A percentile compares a stretch with the other conserved stretches of the same genome.
These are phyloP conservation scores for Alternaria sp. DNA, from an alignment of 2,329 filamentous ascomycete species.

Conservation along the genomic window DNA sequence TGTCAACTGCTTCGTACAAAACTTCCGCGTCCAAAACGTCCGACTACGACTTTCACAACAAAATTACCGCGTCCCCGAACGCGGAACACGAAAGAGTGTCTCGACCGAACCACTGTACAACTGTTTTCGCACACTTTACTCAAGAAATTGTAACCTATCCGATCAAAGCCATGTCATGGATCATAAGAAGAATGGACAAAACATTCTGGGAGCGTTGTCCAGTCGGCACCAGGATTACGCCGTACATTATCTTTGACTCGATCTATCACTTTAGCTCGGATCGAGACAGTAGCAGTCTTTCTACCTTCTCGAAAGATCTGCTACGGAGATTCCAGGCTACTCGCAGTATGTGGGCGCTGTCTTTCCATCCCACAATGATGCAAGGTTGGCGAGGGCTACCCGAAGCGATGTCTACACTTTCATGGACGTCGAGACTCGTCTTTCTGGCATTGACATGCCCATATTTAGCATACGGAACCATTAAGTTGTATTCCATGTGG, in stretches of 20 bases:
- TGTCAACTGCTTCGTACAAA: no score
- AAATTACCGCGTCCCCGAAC: no score
- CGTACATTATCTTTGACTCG: neutral
- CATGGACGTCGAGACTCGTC: neutral
- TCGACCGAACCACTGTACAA: no score
- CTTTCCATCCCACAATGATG: neutral
- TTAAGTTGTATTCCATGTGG: neutral
- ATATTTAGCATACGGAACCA: neutral
- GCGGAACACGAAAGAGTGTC: no score
- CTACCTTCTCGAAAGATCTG: neutral
- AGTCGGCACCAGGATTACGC: no score
- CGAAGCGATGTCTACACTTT: neutral
- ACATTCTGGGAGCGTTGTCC: no score
- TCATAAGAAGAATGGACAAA: no score
- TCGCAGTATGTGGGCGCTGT: neutral
- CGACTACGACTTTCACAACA: no score
- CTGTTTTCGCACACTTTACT: no score
- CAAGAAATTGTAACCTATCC: no score
- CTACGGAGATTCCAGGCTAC: neutral
- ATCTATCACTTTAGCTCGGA: neutral
- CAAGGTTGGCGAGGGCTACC: neutral
- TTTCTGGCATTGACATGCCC: neutral
- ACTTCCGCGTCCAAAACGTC: no score
- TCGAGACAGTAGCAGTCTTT: neutral
- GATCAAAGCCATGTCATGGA: no score